A percentile compares a stretch with the other conserved stretches of the same genome.
Evolutionary conservation across 2,329 filamentous ascomycete species (phyloP).

Genomic region (Monilinia polystroma): DNA sequence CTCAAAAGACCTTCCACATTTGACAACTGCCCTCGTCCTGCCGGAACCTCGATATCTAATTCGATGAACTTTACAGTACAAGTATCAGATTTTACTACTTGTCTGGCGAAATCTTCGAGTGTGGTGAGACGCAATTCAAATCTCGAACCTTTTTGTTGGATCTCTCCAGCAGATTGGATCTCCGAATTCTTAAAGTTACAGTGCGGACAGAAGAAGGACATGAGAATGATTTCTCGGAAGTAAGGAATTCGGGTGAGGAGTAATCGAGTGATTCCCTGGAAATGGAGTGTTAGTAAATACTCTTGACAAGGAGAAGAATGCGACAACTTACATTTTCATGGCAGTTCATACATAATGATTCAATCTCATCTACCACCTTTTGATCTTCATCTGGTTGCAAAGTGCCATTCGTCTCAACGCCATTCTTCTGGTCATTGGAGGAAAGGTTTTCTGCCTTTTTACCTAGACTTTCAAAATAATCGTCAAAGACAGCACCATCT

Average conservation of each 20-base stretch:
- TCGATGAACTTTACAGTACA: constrained; percentile 86
- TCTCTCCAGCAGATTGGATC: constrained; percentile 86
- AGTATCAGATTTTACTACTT: constrained; percentile 89
- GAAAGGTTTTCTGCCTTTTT: constrained; percentile 57
- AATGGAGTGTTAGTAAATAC: neutral
- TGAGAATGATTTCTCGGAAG: constrained; percentile 96
- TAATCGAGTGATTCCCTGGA: constrained; percentile 76
- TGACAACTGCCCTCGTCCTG: constrained; percentile 85
- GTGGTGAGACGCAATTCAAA: constrained; percentile 78
- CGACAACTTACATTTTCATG: constrained; percentile 61
- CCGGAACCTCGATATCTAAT: constrained; percentile 87
- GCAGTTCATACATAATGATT: constrained; percentile 86
- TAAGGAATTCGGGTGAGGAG: constrained; percentile 91
- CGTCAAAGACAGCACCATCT: constrained; percentile 48
- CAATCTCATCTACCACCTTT: constrained; percentile 64
- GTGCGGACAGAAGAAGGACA: constrained; percentile 92
- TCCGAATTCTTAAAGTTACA: constrained; percentile 91
- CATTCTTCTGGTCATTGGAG: constrained; percentile 36
- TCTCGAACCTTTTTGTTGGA: constrained; percentile 83
- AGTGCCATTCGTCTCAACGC: constrained; percentile 33
- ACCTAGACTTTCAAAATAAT: constrained; percentile 63
- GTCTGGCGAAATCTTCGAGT: constrained; percentile 73
- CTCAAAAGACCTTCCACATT: constrained; percentile 88
- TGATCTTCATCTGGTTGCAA: constrained; percentile 47
- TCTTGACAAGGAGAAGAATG: neutral